Base-by-base conservation (phyloP, 441 rosid genomes). In the Sinapis alba region DNA sequence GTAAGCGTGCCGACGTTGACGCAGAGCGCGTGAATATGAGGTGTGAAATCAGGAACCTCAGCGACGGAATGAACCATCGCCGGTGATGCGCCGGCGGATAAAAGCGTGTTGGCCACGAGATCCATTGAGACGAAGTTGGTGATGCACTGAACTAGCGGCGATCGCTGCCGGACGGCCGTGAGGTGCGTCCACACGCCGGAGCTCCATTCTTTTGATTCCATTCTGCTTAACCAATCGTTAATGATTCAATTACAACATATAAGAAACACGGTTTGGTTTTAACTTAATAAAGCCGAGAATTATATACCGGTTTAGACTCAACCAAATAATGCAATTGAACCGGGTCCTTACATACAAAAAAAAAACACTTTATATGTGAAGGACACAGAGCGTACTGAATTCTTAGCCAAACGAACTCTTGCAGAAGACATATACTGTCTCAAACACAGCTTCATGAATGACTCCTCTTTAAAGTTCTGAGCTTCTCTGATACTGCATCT, bases 61-160 rank as follows among this genome's bases (percentile, higher is more conserved):
- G 77, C 79, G 20, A 82, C 23, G 26, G 90, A 86, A 79, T 94
- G 96, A 45, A 94, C 79, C 97, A 90, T 94, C 36, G 99, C 97
- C 32, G 98, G 98, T 0, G 98, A 94, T 3, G 98, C 98, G 34
- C 98, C 98, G 26, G 91, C 96, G 13, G 98, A 79, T 60, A 90
- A 81, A 62, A 92, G 96, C 47, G 90, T 86, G 83, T 92, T 94
- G 75, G 97, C 98, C 73, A 88, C 86, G 24, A 90, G 76, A 79
- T 92, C 98, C 99, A 94, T 94, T 47, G 98, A 92, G 68, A 92
- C 97, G 74, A 85, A 86, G 83, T 94, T 94, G 59, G 97, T 90
- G 78, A 92, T 94, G 89, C 99, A 94, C 82, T 94, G 99, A 69
- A 92, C 78, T 30, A 94, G 70, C 41, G 96, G 98, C 15, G 97